Evolutionary conservation across 2,329 filamentous ascomycete species (phyloP), one percentile per base, ranked within the genome.

Genomic region (Colletotrichum truncatum): DNA sequence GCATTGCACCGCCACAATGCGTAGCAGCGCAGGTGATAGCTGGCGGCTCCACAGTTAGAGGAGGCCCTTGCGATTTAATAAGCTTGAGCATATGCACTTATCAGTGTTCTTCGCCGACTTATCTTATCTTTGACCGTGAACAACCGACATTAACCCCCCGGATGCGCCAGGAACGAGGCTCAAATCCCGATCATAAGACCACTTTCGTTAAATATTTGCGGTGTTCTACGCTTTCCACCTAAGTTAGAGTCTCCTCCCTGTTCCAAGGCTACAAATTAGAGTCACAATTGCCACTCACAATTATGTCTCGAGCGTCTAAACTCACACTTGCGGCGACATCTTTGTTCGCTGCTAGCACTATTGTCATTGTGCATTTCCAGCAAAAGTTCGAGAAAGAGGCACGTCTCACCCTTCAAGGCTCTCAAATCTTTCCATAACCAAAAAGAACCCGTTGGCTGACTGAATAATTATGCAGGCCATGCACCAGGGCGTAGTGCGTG

Each of bases 401-500:
- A 66, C 16, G 67, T 23, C 9, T 23, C 30, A 54, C 45, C 10
- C 39, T 34, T 18, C 30, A 21, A 12, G 26, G 18, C 30, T 5
- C 11, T 16, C 16, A 23, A 49, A 16, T 18, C 4, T 11, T 30
- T 28, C 14, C 14, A 26, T 4, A 32, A 14, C 16, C 39, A 16
- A 18, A 7, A 3, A 10, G 3, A 16, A 14, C 21, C 28, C 21
- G 23, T n/a, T 6, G 3, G 21, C 48, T 53, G 8, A 52, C 18
- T 9, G 11, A 41, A 8, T 2, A 12, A n/a, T 18, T 14, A 61
- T n/a, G 32, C 68, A 95, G 96, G 92, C 93, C 62, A 99, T 99
- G 96, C 96, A 99, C 75, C 88, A 91, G 70, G 96, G 96, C 45
- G 96, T 99, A 41, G 83, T 98, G 69, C 92, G 95, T 69, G 96